Evolutionary conservation across 2,329 filamentous ascomycete genomes (phyloP).

Genomic region (Cercospora sojina): DNA sequence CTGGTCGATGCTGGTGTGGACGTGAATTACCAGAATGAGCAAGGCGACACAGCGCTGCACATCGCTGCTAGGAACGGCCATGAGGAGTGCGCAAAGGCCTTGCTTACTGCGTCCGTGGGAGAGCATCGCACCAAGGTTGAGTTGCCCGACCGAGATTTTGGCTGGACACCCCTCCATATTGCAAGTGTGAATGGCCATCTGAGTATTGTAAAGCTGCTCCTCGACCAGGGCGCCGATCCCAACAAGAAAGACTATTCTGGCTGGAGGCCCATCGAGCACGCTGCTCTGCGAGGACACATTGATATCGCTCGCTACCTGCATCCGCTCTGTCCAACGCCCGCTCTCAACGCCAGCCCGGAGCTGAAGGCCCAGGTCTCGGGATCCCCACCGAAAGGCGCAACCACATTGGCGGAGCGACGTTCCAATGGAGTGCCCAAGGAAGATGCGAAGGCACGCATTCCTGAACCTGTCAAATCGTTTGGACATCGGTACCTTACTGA

Average conservation of each 20-base stretch:
- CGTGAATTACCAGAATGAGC: slow-evolving; percentile 87
- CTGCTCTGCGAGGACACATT: slow-evolving; percentile 83
- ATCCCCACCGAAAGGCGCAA: slow-evolving; percentile 36
- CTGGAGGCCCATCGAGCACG: slow-evolving; percentile 93
- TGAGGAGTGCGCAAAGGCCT: slow-evolving; percentile 71
- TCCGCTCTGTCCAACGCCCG: slow-evolving; percentile 50
- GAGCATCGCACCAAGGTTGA: slow-evolving; percentile 74
- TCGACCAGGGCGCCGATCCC: slow-evolving; percentile 74
- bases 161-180: slow-evolving; percentile 94
- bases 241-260: slow-evolving; percentile 78
- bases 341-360: slow-evolving; percentile 34
- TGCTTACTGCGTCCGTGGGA: slow-evolving; percentile 65
- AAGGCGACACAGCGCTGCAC: slow-evolving; percentile 88
- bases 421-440: slow-evolving; percentile 43
- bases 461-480: slow-evolving; percentile 89
- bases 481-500: slow-evolving; percentile 92
- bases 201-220: slow-evolving; percentile 70
- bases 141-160: slow-evolving; percentile 76
- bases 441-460: slow-evolving; percentile 40
- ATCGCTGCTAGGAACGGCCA: slow-evolving; percentile 88
- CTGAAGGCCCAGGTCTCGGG: slow-evolving; percentile 29
- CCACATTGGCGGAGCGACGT: slow-evolving; percentile 56
- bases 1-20: slow-evolving; percentile 87
- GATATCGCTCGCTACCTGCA: slow-evolving; percentile 71
- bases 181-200: slow-evolving; percentile 86